phyloP scores from a whole-genome alignment of 768 basidiomycete species.

The Auricularia cornea region DNA sequence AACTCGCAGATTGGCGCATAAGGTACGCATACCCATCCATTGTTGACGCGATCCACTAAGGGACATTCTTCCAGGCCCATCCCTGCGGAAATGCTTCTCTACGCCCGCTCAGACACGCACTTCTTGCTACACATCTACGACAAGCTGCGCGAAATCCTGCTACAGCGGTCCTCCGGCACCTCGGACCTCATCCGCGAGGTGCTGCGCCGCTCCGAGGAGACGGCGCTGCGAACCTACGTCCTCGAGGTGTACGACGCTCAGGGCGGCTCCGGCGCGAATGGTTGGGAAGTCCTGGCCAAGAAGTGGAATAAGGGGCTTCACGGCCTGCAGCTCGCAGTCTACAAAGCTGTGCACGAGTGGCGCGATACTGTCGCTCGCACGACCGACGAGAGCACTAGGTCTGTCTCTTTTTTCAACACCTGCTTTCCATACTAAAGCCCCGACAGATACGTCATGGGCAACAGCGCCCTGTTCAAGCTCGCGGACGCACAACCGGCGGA shows the following conservation, averaged over 20 bases:
- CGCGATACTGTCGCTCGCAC: conserved; percentile 68
- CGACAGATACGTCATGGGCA: conserved; percentile 61
- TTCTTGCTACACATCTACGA: conserved; percentile 92
- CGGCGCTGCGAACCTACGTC: conserved; percentile 62
- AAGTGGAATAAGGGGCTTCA: conserved; percentile 69
- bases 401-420: conserved; percentile 15
- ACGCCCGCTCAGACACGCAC: conserved; percentile 95
- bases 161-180: conserved; percentile 40
- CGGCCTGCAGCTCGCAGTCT: conserved; percentile 51
- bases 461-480: conserved; percentile 64
- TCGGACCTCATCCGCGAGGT: conserved; percentile 51
- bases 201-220: conserved; percentile 65
- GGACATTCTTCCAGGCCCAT: conserved; percentile 38
- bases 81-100: conserved; percentile 79
- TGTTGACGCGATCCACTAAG: conserved; percentile 18
- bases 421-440: background rate
- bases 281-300: conserved; percentile 69
- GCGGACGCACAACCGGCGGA: conserved; percentile 66
- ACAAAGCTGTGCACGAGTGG: conserved; percentile 72
- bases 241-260: conserved; percentile 62
- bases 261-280: conserved; percentile 54
- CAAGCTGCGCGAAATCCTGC: conserved; percentile 75
- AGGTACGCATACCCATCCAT: conserved; percentile 38
- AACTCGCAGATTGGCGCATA: conserved; percentile 96
- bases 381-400: conserved; percentile 83